Evolutionary conservation across 257 asterid genomes (phyloP).

Genomic region (Fraxinus cuspidata): DNA sequence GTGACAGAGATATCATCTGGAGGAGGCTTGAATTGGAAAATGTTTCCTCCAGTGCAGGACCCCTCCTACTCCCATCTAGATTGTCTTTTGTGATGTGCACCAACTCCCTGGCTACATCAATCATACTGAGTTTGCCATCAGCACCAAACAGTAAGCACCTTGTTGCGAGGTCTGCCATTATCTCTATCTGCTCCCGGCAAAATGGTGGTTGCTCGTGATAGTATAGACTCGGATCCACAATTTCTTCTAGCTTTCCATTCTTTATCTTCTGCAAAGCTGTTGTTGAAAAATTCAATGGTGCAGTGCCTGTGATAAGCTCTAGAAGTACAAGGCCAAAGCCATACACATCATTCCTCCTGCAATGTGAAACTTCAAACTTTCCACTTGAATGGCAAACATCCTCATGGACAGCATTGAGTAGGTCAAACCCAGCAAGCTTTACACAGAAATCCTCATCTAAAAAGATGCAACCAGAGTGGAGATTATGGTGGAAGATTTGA

Average conservation of each 20-base stretch:
- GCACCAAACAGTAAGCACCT: conserved; percentile 64
- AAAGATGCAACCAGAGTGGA: conserved; percentile 51
- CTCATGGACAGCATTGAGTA: conserved; percentile 18
- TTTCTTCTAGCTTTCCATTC: conserved; percentile 66
- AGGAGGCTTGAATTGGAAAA: conserved; percentile 80
- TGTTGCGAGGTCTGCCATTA: conserved; percentile 62
- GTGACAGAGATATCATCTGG: conserved; percentile 82
- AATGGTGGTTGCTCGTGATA: conserved; percentile 61
- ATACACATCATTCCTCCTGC: conserved; percentile 51
- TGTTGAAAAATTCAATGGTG: conserved; percentile 31
- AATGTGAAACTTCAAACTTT: conserved; percentile 18
- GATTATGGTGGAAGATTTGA: conserved; percentile 53
- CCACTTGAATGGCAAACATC: conserved; percentile 20
- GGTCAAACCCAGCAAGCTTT: conserved; percentile 52
- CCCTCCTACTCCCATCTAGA: conserved; percentile 44
- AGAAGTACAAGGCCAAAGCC: conserved; percentile 52
- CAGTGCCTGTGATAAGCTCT: conserved; percentile 54
- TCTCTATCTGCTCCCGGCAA: conserved; percentile 54
- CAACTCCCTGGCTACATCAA: conserved; percentile 63
- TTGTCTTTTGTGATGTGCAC: conserved; percentile 41
- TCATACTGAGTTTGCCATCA: conserved; percentile 58
- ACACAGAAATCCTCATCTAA: conserved; percentile 48
- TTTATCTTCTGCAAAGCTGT: conserved; percentile 53
- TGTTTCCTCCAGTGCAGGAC: conserved; percentile 61
- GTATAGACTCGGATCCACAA: conserved; percentile 64